Percentiles rank a stretch among this genome's conserved stretches.
Evolutionary conservation across 495 filamentous ascomycete species (phyloP).

Genomic region (Sphaerosporella brunnea): DNA sequence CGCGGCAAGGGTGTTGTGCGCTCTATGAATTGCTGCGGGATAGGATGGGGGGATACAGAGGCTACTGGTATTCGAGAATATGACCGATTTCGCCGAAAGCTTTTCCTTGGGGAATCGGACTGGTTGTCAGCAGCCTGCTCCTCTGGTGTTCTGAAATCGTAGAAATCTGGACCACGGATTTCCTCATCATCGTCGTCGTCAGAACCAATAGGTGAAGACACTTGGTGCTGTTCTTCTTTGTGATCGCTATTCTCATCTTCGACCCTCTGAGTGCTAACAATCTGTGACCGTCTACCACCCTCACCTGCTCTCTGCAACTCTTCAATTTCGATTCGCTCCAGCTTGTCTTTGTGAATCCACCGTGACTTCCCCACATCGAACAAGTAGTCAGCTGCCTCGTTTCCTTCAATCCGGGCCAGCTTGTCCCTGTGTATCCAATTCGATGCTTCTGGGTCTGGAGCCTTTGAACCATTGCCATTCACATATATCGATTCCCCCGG

Average conservation of each 20-base stretch:
- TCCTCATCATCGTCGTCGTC: slow-evolving; percentile 29
- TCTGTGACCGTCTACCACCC: slow-evolving; percentile 32
- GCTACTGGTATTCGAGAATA: slow-evolving; percentile 69
- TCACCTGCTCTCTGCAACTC: slow-evolving; percentile 72
- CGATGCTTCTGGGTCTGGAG: slow-evolving; percentile 47
- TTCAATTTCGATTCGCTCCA: slow-evolving; percentile 80
- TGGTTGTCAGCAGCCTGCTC: slow-evolving; percentile 53
- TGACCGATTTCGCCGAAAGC: slow-evolving; percentile 28
- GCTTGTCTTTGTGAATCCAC: slow-evolving; percentile 94
- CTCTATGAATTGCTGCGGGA: slow-evolving; percentile 49
- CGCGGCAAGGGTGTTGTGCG: slow-evolving; percentile 50
- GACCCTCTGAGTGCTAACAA: slow-evolving; percentile 31
- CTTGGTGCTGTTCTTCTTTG: slow-evolving; percentile 29
- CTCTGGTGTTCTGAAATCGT: slow-evolving; percentile 55
- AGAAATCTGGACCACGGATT: slow-evolving; percentile 31
- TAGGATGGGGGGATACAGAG: slow-evolving; percentile 57
- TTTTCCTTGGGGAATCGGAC: slow-evolving; percentile 21
- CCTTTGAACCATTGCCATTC: slow-evolving; percentile 14
- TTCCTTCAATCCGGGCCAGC: slow-evolving; percentile 72
- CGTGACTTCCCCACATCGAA: slow-evolving; percentile 39
- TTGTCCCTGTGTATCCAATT: slow-evolving; percentile 96
- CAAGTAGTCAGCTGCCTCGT: slow-evolving; percentile 34
- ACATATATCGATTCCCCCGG: slow-evolving; percentile 14
- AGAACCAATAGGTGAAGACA: slow-evolving; percentile 32
- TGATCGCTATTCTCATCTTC: slow-evolving; percentile 3